phyloP scores from a whole-genome alignment of 108 stramenopile species.

The Cyclostephanos invisitatus region DNA sequence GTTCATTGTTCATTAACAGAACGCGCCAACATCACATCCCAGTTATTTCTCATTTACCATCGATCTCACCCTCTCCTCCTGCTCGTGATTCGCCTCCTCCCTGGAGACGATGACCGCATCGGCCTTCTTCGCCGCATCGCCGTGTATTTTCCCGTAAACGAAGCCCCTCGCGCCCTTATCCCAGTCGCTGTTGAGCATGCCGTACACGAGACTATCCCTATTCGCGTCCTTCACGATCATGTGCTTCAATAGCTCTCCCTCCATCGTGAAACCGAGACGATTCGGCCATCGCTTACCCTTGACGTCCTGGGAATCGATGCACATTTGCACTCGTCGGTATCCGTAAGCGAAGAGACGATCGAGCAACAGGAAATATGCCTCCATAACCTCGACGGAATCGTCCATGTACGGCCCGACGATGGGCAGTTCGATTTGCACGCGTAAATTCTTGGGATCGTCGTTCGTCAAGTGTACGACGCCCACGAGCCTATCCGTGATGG shows the following conservation, averaged over 20 bases:
- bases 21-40: too few relatives aligned
- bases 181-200: constrained; percentile 89
- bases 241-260: constrained; percentile 71
- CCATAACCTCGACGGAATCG: constrained; percentile 70
- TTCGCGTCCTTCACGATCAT: constrained; percentile 81
- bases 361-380: constrained; percentile 77
- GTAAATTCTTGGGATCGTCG: constrained; percentile 74
- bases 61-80: constrained; percentile 24
- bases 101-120: constrained; percentile 66
- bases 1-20: too few relatives aligned
- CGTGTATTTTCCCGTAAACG: constrained; percentile 72
- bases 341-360: constrained; percentile 84
- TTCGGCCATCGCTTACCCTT: constrained; percentile 56
- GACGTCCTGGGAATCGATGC: constrained; percentile 68
- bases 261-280: constrained; percentile 76
- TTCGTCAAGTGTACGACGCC: constrained; percentile 67
- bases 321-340: constrained; percentile 80
- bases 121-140: constrained; percentile 50
- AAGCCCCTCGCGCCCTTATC: constrained; percentile 72
- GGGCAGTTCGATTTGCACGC: constrained; percentile 73
- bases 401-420: constrained; percentile 60
- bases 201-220: constrained; percentile 78
- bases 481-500: constrained; percentile 64
- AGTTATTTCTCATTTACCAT: constrained; percentile 30
- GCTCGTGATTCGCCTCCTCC: constrained; percentile 74